A percentile compares a stretch with the other conserved stretches of the same genome.
phyloP scores from a whole-genome alignment of 805 yeast genomes.

The Metschnikowia kofuensis region DNA sequence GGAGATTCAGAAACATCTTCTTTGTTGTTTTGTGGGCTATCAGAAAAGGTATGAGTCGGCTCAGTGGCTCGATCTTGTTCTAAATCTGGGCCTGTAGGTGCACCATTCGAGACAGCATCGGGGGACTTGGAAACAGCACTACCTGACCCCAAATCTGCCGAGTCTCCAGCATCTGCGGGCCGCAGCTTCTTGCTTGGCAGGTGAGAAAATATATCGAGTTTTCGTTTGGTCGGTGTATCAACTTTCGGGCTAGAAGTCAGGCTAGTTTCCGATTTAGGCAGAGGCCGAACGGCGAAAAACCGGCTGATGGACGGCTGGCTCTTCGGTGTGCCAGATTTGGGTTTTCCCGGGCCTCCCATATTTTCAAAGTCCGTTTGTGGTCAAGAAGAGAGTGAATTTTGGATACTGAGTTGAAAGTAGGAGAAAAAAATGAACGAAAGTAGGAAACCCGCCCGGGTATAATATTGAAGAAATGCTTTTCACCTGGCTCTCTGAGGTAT shows the following conservation, averaged over 20 bases:
- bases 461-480: too few relatives aligned
- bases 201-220: background rate
- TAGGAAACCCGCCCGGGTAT: too few relatives aligned
- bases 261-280: background rate
- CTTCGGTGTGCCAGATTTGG: background rate
- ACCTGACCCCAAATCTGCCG: too few relatives aligned
- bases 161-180: background rate
- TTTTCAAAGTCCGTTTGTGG: background rate
- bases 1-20: background rate
- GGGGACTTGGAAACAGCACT: too few relatives aligned
- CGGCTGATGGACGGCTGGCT: conserved; percentile 16
- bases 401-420: background rate
- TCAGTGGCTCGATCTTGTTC: too few relatives aligned
- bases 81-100: too few relatives aligned
- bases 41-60: too few relatives aligned
- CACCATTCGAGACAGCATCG: too few relatives aligned
- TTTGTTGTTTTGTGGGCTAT: background rate
- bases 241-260: background rate
- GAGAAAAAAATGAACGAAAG: too few relatives aligned
- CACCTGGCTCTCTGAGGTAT: too few relatives aligned
- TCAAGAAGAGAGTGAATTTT: background rate
- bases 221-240: background rate
- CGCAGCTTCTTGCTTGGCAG: background rate
- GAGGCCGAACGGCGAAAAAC: conserved; percentile 8
- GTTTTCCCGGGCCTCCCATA: background rate